Evolutionary conservation across 2,329 filamentous ascomycete species (phyloP).

Genomic region (Fusarium phyllophilum): DNA sequence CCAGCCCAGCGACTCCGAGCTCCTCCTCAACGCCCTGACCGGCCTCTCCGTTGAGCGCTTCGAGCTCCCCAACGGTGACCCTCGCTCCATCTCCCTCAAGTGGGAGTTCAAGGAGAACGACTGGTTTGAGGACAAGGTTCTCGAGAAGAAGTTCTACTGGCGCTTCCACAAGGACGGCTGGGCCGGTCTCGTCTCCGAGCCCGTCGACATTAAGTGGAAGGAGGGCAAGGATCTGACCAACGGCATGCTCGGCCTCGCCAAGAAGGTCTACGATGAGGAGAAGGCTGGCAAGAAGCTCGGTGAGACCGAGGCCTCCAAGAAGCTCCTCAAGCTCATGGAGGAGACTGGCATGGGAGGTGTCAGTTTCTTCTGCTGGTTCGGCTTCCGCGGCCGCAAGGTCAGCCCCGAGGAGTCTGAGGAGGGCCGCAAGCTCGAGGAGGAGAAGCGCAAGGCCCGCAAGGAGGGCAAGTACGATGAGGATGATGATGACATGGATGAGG

Average conservation of each 20-base stretch:
- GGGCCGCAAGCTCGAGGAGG: constrained; percentile 68
- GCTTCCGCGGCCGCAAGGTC: constrained; percentile 76
- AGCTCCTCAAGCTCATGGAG: constrained; percentile 65
- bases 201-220: constrained; percentile 90
- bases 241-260: constrained; percentile 79
- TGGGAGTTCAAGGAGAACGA: constrained; percentile 86
- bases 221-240: constrained; percentile 80
- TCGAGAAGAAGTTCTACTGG: constrained; percentile 95
- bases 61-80: constrained; percentile 80
- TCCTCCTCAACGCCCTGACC: constrained; percentile 75
- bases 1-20: constrained; percentile 78
- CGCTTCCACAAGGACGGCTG: constrained; percentile 74
- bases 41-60: constrained; percentile 81
- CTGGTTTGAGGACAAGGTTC: constrained; percentile 78
- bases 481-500: constrained; percentile 59
- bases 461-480: constrained; percentile 59
- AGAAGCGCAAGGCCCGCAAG: constrained; percentile 62
- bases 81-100: constrained; percentile 79
- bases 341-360: constrained; percentile 70
- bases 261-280: constrained; percentile 72
- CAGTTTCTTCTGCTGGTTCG: constrained; percentile 93
- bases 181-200: constrained; percentile 85
- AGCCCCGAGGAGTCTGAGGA: constrained; percentile 76
- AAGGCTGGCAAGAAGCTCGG: constrained; percentile 55
- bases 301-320: constrained; percentile 60